These are phyloP conservation scores for Botrytis byssoidea DNA, from an alignment of 2,329 filamentous ascomycete species.

Conservation along the genomic window DNA sequence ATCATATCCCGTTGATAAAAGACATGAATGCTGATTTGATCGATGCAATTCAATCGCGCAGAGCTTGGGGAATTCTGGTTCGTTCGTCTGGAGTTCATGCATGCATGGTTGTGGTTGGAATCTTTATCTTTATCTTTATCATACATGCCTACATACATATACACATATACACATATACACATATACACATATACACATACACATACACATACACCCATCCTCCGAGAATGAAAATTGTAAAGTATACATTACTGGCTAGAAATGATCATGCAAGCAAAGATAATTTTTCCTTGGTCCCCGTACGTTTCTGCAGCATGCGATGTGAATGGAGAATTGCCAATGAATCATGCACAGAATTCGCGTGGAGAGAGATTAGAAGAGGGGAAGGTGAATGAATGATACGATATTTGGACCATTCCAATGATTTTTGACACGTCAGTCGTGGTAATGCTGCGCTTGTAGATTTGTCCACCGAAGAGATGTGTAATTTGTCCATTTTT, in stretches of 20 bases:
- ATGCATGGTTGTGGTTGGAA: slow-evolving; percentile 3
- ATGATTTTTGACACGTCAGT: slow-evolving; percentile 37
- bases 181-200: slow-evolving; percentile 28
- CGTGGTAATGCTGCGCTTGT: slow-evolving; percentile 1
- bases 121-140: neutral
- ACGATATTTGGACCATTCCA: neutral
- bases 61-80: slow-evolving; percentile 17
- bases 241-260: neutral
- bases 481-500: slow-evolving; percentile 18
- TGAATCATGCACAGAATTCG: neutral
- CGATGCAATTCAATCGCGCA: slow-evolving; percentile 10
- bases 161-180: slow-evolving; percentile 24
- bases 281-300: neutral
- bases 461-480: slow-evolving; percentile 18
- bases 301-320: neutral
- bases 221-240: neutral
- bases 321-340: neutral
- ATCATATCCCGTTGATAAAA: neutral
- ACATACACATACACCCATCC: neutral
- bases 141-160: slow-evolving; percentile 19
- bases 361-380: neutral
- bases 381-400: slow-evolving; percentile 22
- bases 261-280: slow-evolving; percentile 4
- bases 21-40: slow-evolving; percentile 24
- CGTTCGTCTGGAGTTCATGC: neutral